Evolutionary conservation across 108 stramenopile species (phyloP), one percentile per base, ranked within the genome.

Genomic region (Thalassiosira profunda): DNA sequence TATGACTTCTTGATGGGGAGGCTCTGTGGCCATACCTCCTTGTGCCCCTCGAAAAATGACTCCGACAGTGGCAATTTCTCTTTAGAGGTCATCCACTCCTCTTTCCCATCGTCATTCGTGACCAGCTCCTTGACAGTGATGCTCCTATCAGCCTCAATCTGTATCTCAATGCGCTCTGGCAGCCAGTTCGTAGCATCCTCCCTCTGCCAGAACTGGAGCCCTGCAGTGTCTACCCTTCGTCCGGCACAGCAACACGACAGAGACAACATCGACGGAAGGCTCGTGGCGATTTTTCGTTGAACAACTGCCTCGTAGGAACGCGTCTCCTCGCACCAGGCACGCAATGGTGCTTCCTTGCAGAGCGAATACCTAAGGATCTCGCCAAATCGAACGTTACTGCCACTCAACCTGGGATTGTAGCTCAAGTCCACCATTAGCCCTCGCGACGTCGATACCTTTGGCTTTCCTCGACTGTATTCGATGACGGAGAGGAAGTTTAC

Each of bases 211-310:
- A 87, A 47, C 58, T 74, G 72, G 8, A 92, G 65, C 20, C 90
- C 87, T 21, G 38, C 15, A 29, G 83, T 74, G 47, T 87, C 81
- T 36, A 71, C 79, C 23, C 79, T 67, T 10, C 79, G 41, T 47
- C 94, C 94, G 36, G 94, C 90, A 53, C 90, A 91, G 34, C 87
- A 74, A 63, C 91, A 91, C 15, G 85, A 85, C 9, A 95, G 35
- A 17, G 89, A 82, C 43, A 92, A 53, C n/a, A 92, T 33, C 23
- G 79, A 21, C 11, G 93, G 93, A 17, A 94, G 60, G 23, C 80
- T 85, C 1, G 76, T 89, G 8, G 76, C 87, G 35, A 87, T 84
- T 58, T 89, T 90, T 44, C 90, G 72, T 69, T 95, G 94, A 18
- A 90, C 73, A 23, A 95, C 88, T n/a, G 90, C 77, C 61, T 95